These are phyloP conservation scores for Camelina hispida DNA, from an alignment of 345 rosid genomes.

Conservation along the genomic window DNA sequence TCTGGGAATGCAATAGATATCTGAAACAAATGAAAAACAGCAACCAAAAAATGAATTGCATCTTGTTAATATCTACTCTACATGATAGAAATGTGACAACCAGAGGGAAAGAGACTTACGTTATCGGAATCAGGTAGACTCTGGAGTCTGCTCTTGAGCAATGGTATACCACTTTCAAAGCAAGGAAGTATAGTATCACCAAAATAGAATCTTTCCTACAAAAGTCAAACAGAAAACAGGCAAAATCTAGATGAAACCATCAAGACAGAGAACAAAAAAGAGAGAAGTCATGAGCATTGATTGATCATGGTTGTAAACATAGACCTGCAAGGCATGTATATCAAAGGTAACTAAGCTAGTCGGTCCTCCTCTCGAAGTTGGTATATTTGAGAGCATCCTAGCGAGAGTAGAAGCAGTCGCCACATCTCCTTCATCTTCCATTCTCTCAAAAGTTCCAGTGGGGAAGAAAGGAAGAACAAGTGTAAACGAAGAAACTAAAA, in stretches of 20 bases:
- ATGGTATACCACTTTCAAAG: slow-evolving; percentile 95
- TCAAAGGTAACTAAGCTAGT: slow-evolving; percentile 94
- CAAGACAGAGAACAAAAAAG: neutral
- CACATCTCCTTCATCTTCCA: slow-evolving; percentile 99
- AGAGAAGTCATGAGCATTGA: neutral
- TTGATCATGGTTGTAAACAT: neutral
- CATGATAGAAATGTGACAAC: slow-evolving; percentile 20
- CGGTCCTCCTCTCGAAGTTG: slow-evolving; percentile 89
- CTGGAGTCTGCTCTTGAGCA: slow-evolving; percentile 85
- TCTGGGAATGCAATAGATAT: slow-evolving; percentile 98
- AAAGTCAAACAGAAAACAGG: slow-evolving; percentile 11
- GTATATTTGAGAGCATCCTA: slow-evolving; percentile 87
- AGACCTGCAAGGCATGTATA: slow-evolving; percentile 97
- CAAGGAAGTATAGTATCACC: slow-evolving; percentile 93
- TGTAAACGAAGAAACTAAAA: slow-evolving; percentile 89
- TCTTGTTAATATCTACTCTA: neutral
- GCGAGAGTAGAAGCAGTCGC: slow-evolving; percentile 98
- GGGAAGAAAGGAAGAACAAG: slow-evolving; percentile 97
- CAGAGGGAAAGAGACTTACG: slow-evolving; percentile 47
- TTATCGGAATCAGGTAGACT: slow-evolving; percentile 91
- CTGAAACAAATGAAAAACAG: slow-evolving; percentile 59
- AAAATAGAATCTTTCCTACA: slow-evolving; percentile 94
- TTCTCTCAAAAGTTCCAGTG: slow-evolving; percentile 95
- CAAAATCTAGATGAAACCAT: slow-evolving; percentile 18
- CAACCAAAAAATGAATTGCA: neutral